Evolutionary conservation across 768 basidiomycete genomes (phyloP).

Genomic region (Cystofilobasidium macerans): DNA sequence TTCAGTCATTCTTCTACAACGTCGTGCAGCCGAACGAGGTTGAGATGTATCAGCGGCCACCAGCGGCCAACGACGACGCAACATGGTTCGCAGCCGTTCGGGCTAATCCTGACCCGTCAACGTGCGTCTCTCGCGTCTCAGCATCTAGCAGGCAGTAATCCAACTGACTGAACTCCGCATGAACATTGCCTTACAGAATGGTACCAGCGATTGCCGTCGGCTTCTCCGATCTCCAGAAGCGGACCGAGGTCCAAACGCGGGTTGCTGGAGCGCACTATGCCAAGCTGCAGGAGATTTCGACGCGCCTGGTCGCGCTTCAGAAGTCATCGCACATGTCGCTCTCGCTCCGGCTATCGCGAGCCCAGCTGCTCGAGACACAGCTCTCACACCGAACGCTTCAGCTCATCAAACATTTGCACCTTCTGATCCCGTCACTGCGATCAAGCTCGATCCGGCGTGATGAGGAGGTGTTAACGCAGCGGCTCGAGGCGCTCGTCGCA

Average conservation of each 20-base stretch:
- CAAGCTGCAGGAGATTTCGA: conserved; percentile 33
- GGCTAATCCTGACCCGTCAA: conserved; percentile 36
- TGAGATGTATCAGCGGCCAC: conserved; percentile 34
- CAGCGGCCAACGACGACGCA: conserved; percentile 34
- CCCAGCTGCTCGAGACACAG: conserved; percentile 23
- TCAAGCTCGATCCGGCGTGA: conserved; percentile 33
- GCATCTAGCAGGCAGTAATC: background rate
- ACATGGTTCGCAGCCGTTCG: conserved; percentile 35
- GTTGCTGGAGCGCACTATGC: conserved; percentile 35
- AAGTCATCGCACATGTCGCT: conserved; percentile 20
- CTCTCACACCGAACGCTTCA: conserved; percentile 34
- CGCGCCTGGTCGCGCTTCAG: conserved; percentile 29
- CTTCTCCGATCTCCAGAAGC: conserved; percentile 35
- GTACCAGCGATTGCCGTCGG: conserved; percentile 36
- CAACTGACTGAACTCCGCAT: too few relatives aligned
- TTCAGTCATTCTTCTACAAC: conserved; percentile 37
- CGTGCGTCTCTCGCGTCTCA: conserved; percentile 27
- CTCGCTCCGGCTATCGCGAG: conserved; percentile 22
- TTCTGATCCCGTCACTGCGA: conserved; percentile 33
- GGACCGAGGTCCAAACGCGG: conserved; percentile 34
- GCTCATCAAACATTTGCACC: conserved; percentile 32
- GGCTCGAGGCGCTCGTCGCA: conserved; percentile 30
- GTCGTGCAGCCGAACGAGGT: conserved; percentile 35
- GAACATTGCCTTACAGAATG: conserved; percentile 28
- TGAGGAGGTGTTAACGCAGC: conserved; percentile 30